Evolutionary conservation across 371 early-diverging fungal genomes (phyloP).

Genomic region (Mortierella sp.): DNA sequence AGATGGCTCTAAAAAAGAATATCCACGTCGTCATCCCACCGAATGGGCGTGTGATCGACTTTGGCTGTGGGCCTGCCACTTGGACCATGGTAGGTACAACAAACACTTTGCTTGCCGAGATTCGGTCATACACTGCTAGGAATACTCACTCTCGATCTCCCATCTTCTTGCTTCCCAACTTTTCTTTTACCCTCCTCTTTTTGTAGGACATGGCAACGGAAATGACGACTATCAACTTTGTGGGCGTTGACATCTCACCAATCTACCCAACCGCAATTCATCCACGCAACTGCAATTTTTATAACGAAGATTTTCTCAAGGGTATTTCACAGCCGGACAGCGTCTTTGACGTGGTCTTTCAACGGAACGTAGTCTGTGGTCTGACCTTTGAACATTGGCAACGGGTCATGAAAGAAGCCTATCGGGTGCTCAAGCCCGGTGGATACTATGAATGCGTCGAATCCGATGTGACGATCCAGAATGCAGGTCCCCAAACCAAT

Average conservation of each 20-base stretch:
- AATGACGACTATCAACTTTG: constrained; percentile 31
- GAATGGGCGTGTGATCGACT: background rate
- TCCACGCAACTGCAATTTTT: constrained; percentile 50
- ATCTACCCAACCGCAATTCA: constrained; percentile 52
- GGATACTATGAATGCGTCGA: constrained; percentile 92
- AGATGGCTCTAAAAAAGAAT: constrained; percentile 2
- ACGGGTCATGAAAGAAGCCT: constrained; percentile 65
- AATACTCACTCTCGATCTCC: background rate
- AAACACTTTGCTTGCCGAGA: background rate
- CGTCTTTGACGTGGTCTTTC: constrained; percentile 45
- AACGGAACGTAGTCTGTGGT: constrained; percentile 54
- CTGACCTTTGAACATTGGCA: constrained; percentile 55
- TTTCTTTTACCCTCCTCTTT: background rate
- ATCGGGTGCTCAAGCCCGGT: constrained; percentile 91
- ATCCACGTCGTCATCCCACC: constrained; percentile 2
- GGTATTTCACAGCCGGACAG: constrained; percentile 5
- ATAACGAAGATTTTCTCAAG: constrained; percentile 12
- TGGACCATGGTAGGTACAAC: background rate
- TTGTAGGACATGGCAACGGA: constrained; percentile 37
- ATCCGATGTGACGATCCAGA: constrained; percentile 60
- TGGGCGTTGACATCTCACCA: constrained; percentile 51
- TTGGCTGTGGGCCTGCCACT: background rate
- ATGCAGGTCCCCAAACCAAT: background rate
- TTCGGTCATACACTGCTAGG: background rate
- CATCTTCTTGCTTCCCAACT: background rate